Evolutionary conservation across 2,329 filamentous ascomycete genomes (phyloP).

Genomic region (Trichoderma sp.): DNA sequence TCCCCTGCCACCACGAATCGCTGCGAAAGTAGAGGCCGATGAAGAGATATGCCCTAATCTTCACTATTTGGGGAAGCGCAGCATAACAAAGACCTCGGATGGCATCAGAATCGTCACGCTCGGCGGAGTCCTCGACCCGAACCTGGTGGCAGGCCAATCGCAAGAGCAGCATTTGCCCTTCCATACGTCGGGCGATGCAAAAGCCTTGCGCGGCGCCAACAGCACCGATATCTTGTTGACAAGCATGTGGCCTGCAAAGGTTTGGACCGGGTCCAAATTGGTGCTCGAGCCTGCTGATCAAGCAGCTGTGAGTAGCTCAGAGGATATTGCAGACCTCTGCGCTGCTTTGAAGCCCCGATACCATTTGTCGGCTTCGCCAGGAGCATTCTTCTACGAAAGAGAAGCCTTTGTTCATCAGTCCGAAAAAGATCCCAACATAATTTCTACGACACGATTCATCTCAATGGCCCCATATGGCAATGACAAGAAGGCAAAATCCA

Average conservation of each 20-base stretch:
- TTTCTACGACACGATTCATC: conserved; percentile 81
- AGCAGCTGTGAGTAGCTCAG: conserved; percentile 56
- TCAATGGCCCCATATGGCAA: conserved; percentile 82
- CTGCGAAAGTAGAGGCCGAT: conserved; percentile 72
- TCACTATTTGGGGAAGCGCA: conserved; percentile 84
- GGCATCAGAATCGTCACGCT: conserved; percentile 85
- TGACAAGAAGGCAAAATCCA: conserved; percentile 71
- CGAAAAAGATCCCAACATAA: conserved; percentile 49
- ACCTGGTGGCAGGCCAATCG: conserved; percentile 62
- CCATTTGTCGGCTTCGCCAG: conserved; percentile 73
- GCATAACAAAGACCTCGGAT: conserved; percentile 84
- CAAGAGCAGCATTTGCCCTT: conserved; percentile 74
- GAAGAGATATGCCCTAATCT: conserved; percentile 86
- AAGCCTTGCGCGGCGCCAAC: conserved; percentile 72
- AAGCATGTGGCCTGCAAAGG: conserved; percentile 75
- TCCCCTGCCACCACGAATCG: conserved; percentile 69
- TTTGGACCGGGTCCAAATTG: conserved; percentile 69
- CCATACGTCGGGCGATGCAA: conserved; percentile 77
- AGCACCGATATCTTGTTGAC: conserved; percentile 86
- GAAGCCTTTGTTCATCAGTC: conserved; percentile 83
- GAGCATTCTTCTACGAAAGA: conserved; percentile 76
- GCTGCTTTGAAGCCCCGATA: conserved; percentile 84
- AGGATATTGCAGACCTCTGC: conserved; percentile 76
- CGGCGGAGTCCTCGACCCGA: conserved; percentile 69
- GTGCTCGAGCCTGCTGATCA: conserved; percentile 55